Base-by-base conservation (phyloP, 331 rosid genomes). In the Quercus tomentella region DNA sequence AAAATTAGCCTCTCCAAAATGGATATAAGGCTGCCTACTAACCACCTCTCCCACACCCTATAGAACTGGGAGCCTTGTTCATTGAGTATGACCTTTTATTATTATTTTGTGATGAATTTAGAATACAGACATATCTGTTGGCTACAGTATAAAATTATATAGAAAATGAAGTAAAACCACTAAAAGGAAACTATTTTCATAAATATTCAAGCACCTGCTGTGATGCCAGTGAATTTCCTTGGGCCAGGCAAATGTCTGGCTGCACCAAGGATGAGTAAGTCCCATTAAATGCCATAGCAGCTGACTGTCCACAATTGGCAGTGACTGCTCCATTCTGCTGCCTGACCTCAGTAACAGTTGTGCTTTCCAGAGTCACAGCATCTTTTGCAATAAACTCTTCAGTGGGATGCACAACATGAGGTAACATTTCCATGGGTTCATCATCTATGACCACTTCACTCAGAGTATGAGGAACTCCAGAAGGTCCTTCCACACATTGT, bases 121-220 rank as follows among this genome's bases (percentile, higher is more conserved):
- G 15, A 23, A 58, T 22, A 21, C 31, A 22, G 28, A 58, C 28
- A 49, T 22, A 58, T 58, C 5, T 21, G 31, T 58, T 58, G 30
- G 31, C 62, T 65, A 71, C 23, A 52, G 68, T 51, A 5, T 69
- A 67, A 31, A 76, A 23, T 23, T 11, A 77, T 70, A 33, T 62
- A 74, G 71, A 75, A 85, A 82, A 20, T 61, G 11, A 4, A 75
- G 68, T 74, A 26, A 22, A 63, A 45, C 73, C 58, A 54, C 35
- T 17, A n/a, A 65, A 63, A 2, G 25, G 66, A 65, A 70, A 33
- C 79, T 71, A 63, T 31, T 68, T 28, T 31, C 60, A 74, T 67
- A 72, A 54, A 74, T 31, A 55, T 56, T 69, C 60, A 85, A 81
- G 31, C 75, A 82, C 86, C 88, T 78, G 84, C 66, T 73, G 65